These are phyloP conservation scores for Entelexis sorbosivorans DNA, from an alignment of 1,139 yeast genomes.

Conservation along the genomic window DNA sequence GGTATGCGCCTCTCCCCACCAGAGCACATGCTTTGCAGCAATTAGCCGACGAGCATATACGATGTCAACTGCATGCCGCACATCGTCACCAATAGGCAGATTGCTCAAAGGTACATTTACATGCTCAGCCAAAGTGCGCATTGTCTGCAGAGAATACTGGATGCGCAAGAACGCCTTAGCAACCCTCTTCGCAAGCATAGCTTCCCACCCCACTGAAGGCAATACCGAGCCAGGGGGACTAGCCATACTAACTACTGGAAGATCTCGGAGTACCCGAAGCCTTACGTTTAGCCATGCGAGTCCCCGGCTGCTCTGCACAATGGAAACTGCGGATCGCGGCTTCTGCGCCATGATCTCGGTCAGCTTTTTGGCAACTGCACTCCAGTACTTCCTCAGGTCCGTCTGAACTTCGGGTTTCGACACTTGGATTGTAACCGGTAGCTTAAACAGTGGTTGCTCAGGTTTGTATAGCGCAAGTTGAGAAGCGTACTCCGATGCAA, in stretches of 20 bases:
- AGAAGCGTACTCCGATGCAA: conserved; percentile 9
- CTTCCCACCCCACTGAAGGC: conserved; percentile 85
- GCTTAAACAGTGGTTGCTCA: conserved; percentile 26
- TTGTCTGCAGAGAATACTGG: conserved; percentile 62
- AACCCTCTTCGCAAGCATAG: conserved; percentile 53
- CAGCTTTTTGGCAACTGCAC: conserved; percentile 35
- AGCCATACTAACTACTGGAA: conserved; percentile 44
- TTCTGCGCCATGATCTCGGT: conserved; percentile 49
- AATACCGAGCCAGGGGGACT: conserved; percentile 43
- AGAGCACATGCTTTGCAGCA: conserved; percentile 57
- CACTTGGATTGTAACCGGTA: conserved; percentile 25
- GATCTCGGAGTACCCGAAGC: conserved; percentile 34
- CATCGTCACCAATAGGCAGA: conserved; percentile 53
- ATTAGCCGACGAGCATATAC: conserved; percentile 70
- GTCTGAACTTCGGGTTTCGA: conserved; percentile 4
- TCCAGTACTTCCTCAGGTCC: conserved; percentile 24
- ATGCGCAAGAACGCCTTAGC: conserved; percentile 62
- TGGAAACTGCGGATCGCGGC: conserved; percentile 54
- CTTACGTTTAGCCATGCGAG: conserved; percentile 27
- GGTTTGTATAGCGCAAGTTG: conserved; percentile 12
- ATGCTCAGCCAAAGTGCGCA: conserved; percentile 56
- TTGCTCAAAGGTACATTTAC: conserved; percentile 82
- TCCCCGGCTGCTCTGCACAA: conserved; percentile 63
- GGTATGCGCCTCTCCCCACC: conserved; percentile 50
- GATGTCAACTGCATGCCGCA: conserved; percentile 71